Conservation (phyloP, 805 yeast genomes). For the Schwanniomyces sp. region DNA sequence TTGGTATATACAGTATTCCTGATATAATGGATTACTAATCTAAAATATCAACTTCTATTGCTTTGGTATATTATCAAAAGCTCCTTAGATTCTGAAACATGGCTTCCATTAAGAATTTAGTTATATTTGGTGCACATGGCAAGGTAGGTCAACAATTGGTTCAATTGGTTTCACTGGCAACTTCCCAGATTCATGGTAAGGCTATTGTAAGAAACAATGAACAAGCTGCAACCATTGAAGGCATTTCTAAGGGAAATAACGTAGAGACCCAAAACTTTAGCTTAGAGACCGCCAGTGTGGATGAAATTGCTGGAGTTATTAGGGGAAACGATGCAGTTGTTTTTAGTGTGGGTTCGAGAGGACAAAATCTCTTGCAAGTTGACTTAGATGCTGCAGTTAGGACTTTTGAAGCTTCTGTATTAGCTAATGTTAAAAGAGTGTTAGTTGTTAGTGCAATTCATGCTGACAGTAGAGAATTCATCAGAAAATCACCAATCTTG, state of each 20-base stretch:
- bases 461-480: conserved; percentile 50
- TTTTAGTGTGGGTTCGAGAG: conserved; percentile 64
- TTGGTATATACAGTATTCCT: too few species aligned
- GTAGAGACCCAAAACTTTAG: conserved; percentile 35
- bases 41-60: too few species aligned
- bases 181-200: conserved; percentile 25
- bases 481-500: conserved; percentile 36
- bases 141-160: conserved; percentile 53
- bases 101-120: conserved; percentile 6
- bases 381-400: conserved; percentile 64
- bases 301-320: conserved; percentile 34
- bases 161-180: conserved; percentile 22
- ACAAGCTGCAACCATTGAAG: conserved; percentile 42
- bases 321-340: conserved; percentile 56
- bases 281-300: conserved; percentile 34
- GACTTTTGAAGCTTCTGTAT: conserved; percentile 53
- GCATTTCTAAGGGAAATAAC: conserved; percentile 31
- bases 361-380: conserved; percentile 51
- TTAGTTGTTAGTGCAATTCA: conserved; percentile 56
- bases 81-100: not conserved
- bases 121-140: conserved; percentile 62
- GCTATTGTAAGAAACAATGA: conserved; percentile 46
- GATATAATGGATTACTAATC: too few species aligned
- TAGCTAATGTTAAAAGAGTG: conserved; percentile 44
- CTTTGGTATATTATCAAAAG: too few species aligned